Percentiles rank a stretch among this genome's conserved stretches.
Evolutionary conservation across 2,329 filamentous ascomycete genomes (phyloP).

Genomic region (Phaeophleospora eucalypticola): DNA sequence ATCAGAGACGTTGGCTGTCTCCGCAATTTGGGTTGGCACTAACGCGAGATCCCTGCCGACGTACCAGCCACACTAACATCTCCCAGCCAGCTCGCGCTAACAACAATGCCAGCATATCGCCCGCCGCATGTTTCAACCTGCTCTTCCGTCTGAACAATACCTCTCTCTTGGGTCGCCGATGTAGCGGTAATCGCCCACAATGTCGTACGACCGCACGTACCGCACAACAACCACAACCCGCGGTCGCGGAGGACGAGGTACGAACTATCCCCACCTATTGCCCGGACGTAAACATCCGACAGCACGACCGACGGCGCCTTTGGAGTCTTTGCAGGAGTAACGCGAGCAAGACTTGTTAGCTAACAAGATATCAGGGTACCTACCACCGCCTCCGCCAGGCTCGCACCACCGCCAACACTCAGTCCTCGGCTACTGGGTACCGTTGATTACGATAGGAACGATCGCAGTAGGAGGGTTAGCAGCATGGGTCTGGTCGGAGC

Average conservation of each 20-base stretch:
- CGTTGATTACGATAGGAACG: slow-evolving; percentile 78
- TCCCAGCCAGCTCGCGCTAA: slow-evolving; percentile 2
- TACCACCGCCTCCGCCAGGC: slow-evolving; percentile 32
- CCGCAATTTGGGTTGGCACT: not conserved
- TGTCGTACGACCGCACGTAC: slow-evolving; percentile 52
- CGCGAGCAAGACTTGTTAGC: not conserved
- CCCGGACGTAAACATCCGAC: too few relatives aligned
- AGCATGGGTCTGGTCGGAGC: slow-evolving; percentile 92
- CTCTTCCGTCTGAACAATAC: too few relatives aligned
- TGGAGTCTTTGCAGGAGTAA: too few relatives aligned
- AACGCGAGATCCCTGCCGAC: not conserved
- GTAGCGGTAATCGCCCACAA: slow-evolving; percentile 16
- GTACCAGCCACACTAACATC: not conserved
- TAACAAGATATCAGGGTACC: not conserved
- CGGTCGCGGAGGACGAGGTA: not conserved
- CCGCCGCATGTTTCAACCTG: too few relatives aligned
- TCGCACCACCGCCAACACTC: slow-evolving; percentile 47
- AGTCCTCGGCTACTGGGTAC: slow-evolving; percentile 81
- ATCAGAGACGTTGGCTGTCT: not conserved
- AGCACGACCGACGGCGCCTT: too few relatives aligned
- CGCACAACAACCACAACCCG: slow-evolving; percentile 33
- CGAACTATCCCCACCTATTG: too few relatives aligned
- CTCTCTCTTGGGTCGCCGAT: slow-evolving; percentile 3
- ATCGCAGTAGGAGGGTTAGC: slow-evolving; percentile 81
- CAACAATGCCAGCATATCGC: slow-evolving; percentile 1